Conservation (phyloP, 331 rosid species). For the Malus hybrid region DNA sequence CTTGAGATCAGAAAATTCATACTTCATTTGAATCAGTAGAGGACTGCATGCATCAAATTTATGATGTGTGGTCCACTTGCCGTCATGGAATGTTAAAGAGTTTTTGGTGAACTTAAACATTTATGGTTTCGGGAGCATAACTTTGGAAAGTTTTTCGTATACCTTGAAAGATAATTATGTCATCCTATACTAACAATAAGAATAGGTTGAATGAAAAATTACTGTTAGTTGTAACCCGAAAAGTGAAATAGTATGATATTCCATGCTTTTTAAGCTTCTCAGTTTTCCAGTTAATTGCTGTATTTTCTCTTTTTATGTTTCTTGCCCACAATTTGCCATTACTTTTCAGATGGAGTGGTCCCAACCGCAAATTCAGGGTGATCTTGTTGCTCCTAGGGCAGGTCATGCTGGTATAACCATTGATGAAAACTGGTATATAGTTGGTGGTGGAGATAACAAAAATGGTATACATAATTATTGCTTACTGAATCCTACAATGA, state of each 20-base stretch:
- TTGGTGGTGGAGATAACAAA: conserved; percentile 95
- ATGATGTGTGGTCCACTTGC: neutral
- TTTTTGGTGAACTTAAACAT: neutral
- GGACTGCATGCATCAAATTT: neutral
- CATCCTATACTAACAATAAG: neutral
- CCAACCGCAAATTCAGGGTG: conserved; percentile 81
- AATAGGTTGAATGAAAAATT: neutral
- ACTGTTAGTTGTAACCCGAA: neutral
- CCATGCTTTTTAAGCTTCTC: neutral
- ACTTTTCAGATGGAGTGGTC: conserved; percentile 94
- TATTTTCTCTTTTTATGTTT: neutral
- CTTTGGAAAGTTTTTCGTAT: neutral
- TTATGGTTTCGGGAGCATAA: neutral
- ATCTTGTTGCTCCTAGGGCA: conserved; percentile 78
- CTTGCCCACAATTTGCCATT: conserved; percentile 14
- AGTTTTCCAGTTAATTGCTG: conserved; percentile 4
- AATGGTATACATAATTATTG: conserved; percentile 49
- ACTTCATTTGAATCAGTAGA: neutral
- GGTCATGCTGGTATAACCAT: conserved; percentile 87
- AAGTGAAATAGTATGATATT: neutral
- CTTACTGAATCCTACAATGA: neutral
- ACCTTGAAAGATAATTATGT: neutral
- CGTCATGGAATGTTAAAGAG: neutral
- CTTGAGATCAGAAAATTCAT: neutral
- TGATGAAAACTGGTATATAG: conserved; percentile 78